These are phyloP conservation scores for Rubus idaeus DNA, from an alignment of 306 rosid genomes.

Conservation along the genomic window DNA sequence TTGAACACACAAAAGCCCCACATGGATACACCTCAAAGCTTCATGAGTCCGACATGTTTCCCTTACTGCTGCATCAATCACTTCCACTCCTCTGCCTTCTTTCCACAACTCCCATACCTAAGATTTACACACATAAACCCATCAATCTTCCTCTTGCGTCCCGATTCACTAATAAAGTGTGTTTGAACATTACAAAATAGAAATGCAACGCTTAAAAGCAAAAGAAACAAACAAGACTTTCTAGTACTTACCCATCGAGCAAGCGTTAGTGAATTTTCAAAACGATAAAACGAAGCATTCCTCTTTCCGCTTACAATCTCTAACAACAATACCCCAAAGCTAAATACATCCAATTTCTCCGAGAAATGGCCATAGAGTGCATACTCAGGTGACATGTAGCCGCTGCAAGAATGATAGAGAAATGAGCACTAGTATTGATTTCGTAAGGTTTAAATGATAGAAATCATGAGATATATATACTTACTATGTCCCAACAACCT, in stretches of 20 bases:
- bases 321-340: conserved; percentile 17
- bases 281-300: conserved; percentile 5
- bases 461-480: not conserved
- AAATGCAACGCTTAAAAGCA: not conserved
- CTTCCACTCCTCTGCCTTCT: conserved; percentile 32
- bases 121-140: not conserved
- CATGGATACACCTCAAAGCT: conserved; percentile 11
- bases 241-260: conserved; percentile 9
- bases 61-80: not conserved
- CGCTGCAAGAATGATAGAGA: not conserved
- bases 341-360: conserved; percentile 21
- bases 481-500: conserved; percentile 29
- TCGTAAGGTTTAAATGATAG: not conserved
- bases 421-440: not conserved
- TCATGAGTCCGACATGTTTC: conserved; percentile 13
- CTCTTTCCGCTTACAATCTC: conserved; percentile 25
- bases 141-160: not conserved
- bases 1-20: conserved; percentile 22
- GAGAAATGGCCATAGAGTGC: conserved; percentile 23
- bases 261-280: not conserved
- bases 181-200: not conserved
- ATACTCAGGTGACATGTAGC: conserved; percentile 30
- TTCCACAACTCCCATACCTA: conserved; percentile 20
- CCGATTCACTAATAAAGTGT: not conserved
- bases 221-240: not conserved